Base-by-base conservation (phyloP, 345 rosid species). In the Aquilaria yunnanensis region DNA sequence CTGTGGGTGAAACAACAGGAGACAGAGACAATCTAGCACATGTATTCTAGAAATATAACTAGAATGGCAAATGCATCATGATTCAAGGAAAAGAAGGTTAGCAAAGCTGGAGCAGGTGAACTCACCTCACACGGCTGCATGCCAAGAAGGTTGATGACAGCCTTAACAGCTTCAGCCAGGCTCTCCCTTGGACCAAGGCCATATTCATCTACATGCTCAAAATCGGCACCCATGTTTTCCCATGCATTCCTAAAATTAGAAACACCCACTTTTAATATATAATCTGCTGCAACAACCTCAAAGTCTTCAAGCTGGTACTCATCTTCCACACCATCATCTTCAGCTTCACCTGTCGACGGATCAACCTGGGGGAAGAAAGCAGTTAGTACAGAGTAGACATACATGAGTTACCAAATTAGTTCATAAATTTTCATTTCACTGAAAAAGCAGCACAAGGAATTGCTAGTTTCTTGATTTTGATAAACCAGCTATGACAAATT, bases 41-140 rank as follows among this genome's bases (percentile, higher is more conserved):
- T 37, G 8, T 37, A 37, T 37, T 9, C 43, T 37, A 37, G 43
- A 37, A 37, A 37, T 37, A 37, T 3, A 37, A 37, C 43, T 37
- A 37, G 7, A 37, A 37, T 37, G 43, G 43, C 23, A 37, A 37
- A 37, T 37, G 43, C 43, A 37, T 37, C 8, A 37, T 37, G 43
- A 3, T 37, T 5, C 43, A 1, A 9, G 8, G 7, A 2, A 9
- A 37, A 37, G 5, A 4, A 37, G 8, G 8, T 37, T 37, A 37
- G 43, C 8, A 9, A 37, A 37, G 43, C 43, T 37, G 8, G 43
- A 43, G 2, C 3, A n/a, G n/a, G 23, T 23, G 50, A 47, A 74
- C 81, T 74, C 53, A 88, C 98, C 95, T 94, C 99, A 59, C 97
- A 94, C 23, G 97, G 88, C 80, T 94, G 99, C 99, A 94, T 81